Conservation (phyloP, 192 early-diverging fungal species). For the Geranomyces michiganensis region DNA sequence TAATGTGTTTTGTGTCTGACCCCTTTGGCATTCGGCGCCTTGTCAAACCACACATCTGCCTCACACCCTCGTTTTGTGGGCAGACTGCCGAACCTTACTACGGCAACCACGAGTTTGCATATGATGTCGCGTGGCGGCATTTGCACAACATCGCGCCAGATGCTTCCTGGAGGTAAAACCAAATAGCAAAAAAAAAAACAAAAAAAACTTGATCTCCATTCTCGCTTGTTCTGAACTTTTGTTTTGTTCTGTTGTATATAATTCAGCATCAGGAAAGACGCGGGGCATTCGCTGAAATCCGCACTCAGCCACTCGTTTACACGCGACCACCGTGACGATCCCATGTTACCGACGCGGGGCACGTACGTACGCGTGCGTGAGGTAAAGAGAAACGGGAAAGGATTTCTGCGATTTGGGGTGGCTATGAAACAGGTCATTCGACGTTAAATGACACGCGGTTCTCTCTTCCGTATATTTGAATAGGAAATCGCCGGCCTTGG, state of each 20-base stretch:
- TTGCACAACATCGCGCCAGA: slow-evolving; percentile 55
- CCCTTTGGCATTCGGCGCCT: background rate
- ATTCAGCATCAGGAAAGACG: slow-evolving; percentile 69
- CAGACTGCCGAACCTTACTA: slow-evolving; percentile 30
- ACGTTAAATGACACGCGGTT: no score
- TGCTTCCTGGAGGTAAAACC: slow-evolving; percentile 43
- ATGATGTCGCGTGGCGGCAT: slow-evolving; percentile 80
- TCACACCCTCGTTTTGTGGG: background rate
- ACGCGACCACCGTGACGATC: slow-evolving; percentile 77
- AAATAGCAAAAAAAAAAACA: background rate
- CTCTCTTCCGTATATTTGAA: no score
- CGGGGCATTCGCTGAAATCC: slow-evolving; percentile 85
- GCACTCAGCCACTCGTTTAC: slow-evolving; percentile 68
- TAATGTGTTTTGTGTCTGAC: slow-evolving; percentile 30
- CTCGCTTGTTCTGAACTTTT: no score
- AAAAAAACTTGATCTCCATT: no score
- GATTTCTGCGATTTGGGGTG: no score
- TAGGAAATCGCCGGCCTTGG: slow-evolving; percentile 81
- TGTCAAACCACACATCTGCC: background rate
- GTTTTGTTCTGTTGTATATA: no score
- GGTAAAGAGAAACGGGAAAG: slow-evolving; percentile 6
- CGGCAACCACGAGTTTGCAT: slow-evolving; percentile 67
- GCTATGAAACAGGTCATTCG: no score
- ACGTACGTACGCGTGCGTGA: slow-evolving; percentile 37
- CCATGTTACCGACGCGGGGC: slow-evolving; percentile 75